Evolutionary conservation across 345 rosid species (phyloP), one percentile per base, ranked within the genome.

Genomic region (Theobroma cacao): DNA sequence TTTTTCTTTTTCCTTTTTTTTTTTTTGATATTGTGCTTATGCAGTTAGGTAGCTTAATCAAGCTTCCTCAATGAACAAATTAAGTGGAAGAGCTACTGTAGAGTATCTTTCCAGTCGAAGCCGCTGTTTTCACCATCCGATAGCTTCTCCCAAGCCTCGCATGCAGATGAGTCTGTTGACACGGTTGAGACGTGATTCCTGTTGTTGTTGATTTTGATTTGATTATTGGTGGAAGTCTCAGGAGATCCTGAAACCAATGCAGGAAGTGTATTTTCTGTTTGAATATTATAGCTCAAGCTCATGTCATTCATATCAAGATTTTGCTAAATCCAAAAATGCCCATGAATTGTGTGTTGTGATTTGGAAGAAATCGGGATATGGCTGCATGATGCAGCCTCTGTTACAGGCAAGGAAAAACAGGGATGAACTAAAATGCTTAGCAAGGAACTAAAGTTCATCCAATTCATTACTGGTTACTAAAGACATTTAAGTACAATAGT

Each of bases 71-170:
- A 65, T 65, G 50, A 66, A 66, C 45, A 41, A 6, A 7, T 11
- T 6, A 7, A 38, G 3, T 41, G 40, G 20, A 33, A 76, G 7
- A 50, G 85, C 71, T 89, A 88, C 84, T 90, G 85, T 62, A 93
- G 85, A 81, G 91, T 80, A 60, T 88, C 90, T 82, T 86, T 84
- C 96, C 95, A 91, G 86, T 81, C 89, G 79, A 90, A 87, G 69
- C 82, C 91, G 60, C 74, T 76, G 58, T 82, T 63, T 80, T 89
- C 92, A 68, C 89, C 93, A 34, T 90, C 91, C 79, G 86, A 47
- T 30, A 90, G 81, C 60, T 84, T 93, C 71, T 89, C 93, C 93
- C 86, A 89, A 53, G 81, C 89, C 56, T 89, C n/a, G n/a, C n/a
- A 85, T 56, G 72, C 48, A 18, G 75, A 60, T 11, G 77, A 81